These are phyloP conservation scores for Erythrophleum ivorense DNA, from an alignment of 331 rosid genomes.

Conservation along the genomic window DNA sequence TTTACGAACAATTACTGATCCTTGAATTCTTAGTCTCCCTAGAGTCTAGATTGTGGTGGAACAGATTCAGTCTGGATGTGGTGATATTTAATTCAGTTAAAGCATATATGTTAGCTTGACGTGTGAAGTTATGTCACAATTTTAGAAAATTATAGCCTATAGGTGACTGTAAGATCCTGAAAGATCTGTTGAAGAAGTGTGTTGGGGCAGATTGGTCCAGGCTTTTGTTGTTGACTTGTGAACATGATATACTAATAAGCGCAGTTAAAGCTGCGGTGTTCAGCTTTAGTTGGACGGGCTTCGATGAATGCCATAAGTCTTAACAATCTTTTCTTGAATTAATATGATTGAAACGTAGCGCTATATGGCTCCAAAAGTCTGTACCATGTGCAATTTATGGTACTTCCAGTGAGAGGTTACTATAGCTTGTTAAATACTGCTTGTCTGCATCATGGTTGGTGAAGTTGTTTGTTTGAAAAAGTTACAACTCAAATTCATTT, in stretches of 20 bases:
- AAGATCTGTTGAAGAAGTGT: background rate
- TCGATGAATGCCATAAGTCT: slow-evolving; percentile 20
- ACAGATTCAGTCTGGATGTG: background rate
- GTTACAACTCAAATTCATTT: background rate
- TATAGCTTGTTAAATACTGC: slow-evolving; percentile 6
- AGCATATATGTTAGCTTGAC: slow-evolving; percentile 9
- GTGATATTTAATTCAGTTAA: background rate
- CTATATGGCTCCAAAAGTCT: background rate
- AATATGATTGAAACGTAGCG: background rate
- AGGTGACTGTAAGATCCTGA: slow-evolving; percentile 6
- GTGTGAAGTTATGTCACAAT: background rate
- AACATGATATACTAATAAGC: background rate
- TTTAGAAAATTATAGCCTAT: background rate
- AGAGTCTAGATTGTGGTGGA: background rate
- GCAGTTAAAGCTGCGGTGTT: background rate
- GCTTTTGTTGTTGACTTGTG: background rate
- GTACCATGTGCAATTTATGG: background rate
- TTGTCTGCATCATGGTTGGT: background rate
- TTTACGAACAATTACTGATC: background rate
- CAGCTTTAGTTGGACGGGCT: slow-evolving; percentile 25
- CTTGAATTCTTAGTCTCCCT: background rate
- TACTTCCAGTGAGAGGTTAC: background rate
- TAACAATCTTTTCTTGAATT: background rate
- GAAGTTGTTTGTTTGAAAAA: background rate
- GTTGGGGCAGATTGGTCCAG: background rate